Evolutionary conservation across 441 rosid genomes (phyloP).

Genomic region (Bocquillonia castaneifolia): DNA sequence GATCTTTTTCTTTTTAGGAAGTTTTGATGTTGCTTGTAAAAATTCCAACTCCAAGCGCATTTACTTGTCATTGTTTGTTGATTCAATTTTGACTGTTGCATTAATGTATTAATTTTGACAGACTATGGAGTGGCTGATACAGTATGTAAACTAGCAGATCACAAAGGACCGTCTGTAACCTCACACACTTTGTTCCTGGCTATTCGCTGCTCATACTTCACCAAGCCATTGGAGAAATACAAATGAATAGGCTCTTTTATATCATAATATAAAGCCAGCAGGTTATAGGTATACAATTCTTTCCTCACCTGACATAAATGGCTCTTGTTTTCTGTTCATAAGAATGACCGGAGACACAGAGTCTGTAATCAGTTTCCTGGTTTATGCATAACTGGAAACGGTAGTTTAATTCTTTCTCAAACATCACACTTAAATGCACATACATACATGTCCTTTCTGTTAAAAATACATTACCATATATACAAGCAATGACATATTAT

Average conservation of each 20-base stretch:
- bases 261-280: slow-evolving; percentile 6
- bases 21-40: neutral
- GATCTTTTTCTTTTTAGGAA: neutral
- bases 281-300: slow-evolving; percentile 18
- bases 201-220: slow-evolving; percentile 10
- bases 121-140: slow-evolving; percentile 76
- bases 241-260: slow-evolving; percentile 6
- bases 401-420: slow-evolving; percentile 2
- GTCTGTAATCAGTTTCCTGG: slow-evolving; percentile 2
- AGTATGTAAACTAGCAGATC: slow-evolving; percentile 35
- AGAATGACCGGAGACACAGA: slow-evolving; percentile 10
- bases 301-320: slow-evolving; percentile 13
- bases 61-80: neutral
- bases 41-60: neutral
- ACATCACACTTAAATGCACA: neutral
- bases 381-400: slow-evolving; percentile 6
- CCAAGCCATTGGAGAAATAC: neutral
- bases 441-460: neutral
- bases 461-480: neutral
- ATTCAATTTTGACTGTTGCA: neutral
- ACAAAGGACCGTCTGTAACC: slow-evolving; percentile 3
- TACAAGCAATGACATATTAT: neutral
- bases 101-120: slow-evolving; percentile 33
- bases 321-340: slow-evolving; percentile 17
- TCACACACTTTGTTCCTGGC: neutral